Evolutionary conservation across 2,329 filamentous ascomycete genomes (phyloP).

Genomic region (Penicillium sp.): DNA sequence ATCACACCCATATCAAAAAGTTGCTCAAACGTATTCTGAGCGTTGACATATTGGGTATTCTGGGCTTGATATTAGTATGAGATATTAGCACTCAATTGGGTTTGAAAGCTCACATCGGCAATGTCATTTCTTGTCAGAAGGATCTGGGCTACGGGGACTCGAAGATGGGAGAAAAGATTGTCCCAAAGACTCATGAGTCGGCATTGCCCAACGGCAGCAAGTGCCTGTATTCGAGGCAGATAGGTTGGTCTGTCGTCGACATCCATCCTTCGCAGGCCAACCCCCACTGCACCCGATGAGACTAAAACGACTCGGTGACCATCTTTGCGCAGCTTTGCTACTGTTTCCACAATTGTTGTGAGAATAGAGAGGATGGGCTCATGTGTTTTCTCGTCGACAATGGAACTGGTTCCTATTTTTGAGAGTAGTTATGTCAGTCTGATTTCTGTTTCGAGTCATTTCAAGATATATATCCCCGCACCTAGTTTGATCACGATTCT

Average conservation of each 20-base stretch:
- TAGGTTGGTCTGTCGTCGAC: constrained; percentile 85
- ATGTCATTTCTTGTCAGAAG: constrained; percentile 94
- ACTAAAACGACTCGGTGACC: constrained; percentile 94
- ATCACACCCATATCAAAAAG: constrained; percentile 93
- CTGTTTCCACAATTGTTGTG: constrained; percentile 91
- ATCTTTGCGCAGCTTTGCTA: constrained; percentile 80
- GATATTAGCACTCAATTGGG: not conserved
- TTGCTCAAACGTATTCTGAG: constrained; percentile 90
- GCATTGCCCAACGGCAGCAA: constrained; percentile 95
- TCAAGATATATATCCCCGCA: constrained; percentile 29
- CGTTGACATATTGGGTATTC: constrained; percentile 92
- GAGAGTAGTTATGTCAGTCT: constrained; percentile 18
- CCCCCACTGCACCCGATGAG: constrained; percentile 94
- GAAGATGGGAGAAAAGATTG: constrained; percentile 80
- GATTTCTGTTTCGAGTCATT: constrained; percentile 5
- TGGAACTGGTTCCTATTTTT: constrained; percentile 88
- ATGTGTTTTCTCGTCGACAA: constrained; percentile 93
- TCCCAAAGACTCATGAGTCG: constrained; percentile 95
- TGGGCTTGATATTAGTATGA: constrained; percentile 36
- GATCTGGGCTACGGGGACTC: constrained; percentile 91
- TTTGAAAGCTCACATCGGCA: constrained; percentile 66
- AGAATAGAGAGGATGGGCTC: constrained; percentile 89
- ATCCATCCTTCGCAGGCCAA: constrained; percentile 88
- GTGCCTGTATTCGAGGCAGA: constrained; percentile 83
- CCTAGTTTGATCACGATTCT: constrained; percentile 44